Conservation (phyloP, 2,329 filamentous ascomycete species). For the Claviceps cyperi region DNA sequence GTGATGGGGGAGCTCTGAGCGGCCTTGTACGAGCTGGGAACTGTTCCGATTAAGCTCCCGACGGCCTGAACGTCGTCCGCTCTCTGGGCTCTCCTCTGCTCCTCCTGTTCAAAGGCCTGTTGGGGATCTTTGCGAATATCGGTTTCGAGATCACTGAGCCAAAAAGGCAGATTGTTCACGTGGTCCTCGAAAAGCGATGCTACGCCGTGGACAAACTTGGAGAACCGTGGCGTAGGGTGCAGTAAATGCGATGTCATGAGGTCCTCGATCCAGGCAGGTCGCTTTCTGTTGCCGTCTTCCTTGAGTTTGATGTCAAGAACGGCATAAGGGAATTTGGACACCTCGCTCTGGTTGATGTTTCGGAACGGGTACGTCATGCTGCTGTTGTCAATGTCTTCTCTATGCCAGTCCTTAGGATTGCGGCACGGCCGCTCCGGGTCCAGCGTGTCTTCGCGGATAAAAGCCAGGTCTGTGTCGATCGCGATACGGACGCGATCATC, state of each 20-base stretch:
- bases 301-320: constrained; percentile 85
- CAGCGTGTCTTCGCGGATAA: constrained; percentile 67
- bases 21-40: constrained; percentile 38
- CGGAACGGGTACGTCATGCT: constrained; percentile 79
- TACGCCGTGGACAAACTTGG: constrained; percentile 91
- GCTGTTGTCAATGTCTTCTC: constrained; percentile 71
- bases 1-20: constrained; percentile 52
- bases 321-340: constrained; percentile 80
- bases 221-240: constrained; percentile 78
- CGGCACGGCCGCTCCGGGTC: constrained; percentile 77
- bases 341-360: constrained; percentile 77
- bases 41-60: constrained; percentile 65
- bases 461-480: constrained; percentile 80
- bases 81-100: constrained; percentile 64
- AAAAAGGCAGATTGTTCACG: constrained; percentile 92
- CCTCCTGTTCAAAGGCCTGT: constrained; percentile 79
- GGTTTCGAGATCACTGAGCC: constrained; percentile 79
- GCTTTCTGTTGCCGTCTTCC: constrained; percentile 49
- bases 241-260: constrained; percentile 87
- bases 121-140: constrained; percentile 92
- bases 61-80: constrained; percentile 82
- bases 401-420: constrained; percentile 80
- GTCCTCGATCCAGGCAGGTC: constrained; percentile 77
- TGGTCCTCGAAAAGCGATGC: constrained; percentile 88
- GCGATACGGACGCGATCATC: constrained; percentile 84